Base-by-base conservation (phyloP, 2,329 filamentous ascomycete species). In the Fusarium compactum region DNA sequence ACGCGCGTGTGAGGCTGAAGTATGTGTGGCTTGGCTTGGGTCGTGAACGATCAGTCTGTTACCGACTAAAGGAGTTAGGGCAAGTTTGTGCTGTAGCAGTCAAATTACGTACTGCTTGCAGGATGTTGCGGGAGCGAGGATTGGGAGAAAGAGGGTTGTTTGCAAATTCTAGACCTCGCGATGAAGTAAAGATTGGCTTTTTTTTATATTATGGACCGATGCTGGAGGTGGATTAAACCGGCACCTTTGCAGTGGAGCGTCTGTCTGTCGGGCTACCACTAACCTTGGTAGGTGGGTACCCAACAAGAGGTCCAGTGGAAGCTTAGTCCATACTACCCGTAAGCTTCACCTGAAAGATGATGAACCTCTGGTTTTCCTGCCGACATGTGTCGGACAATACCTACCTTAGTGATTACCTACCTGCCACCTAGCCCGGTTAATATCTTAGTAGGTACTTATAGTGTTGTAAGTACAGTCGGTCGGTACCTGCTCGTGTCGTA, bases 111-210 rank as follows among this genome's bases (percentile, higher is more conserved):
- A n/a, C 34, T 38, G 34, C 34, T 38, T 38, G 18, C 16, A 38
- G 34, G 16, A 38, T 38, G 32, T 38, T 18, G 16, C 32, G 32
- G 32, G 32, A 11, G 32, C 32, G 32, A 38, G 16, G 32, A 38
- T 38, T n/a, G 34, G 16, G 44, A 48, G 48, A 53, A 40, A 44
- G 56, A 41, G 29, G 44, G 38, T 70, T 41, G 44, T 29, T 63
- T 38, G 67, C 9, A 51, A 41, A 67, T 58, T 53, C 44, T 32
- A 67, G 48, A 32, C 38, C 56, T 53, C 43, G 56, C 30, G 34
- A 34, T 11, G 51, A 63, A 41, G 51, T 52, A 40, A 29, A 68
- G 41, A 62, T 64, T 68, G 50, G 25, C 46, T 55, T 71, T 70
- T 67, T 61, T 64, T 67, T 58, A 51, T 58, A 52, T 52, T 46